Conservation (phyloP, 768 basidiomycete species). For the Trametopsis cervina region DNA sequence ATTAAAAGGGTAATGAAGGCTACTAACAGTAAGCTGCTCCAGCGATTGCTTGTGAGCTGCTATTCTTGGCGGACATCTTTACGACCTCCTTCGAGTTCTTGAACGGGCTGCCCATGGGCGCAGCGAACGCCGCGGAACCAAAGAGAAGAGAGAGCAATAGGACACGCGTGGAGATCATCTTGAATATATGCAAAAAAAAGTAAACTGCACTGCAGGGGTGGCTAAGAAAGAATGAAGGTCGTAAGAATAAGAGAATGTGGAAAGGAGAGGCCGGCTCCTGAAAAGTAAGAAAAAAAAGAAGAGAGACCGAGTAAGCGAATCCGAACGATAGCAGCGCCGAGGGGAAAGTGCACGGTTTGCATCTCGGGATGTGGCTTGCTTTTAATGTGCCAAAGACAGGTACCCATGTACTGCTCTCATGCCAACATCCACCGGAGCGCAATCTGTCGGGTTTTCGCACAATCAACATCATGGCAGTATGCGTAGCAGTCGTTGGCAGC, state of each 20-base stretch:
- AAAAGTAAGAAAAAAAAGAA: neutral
- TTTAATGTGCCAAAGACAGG: no score
- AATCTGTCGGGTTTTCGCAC: no score
- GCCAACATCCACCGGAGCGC: no score
- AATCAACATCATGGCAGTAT: no score
- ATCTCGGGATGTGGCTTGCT: no score
- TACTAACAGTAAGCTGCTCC: conserved; percentile 7
- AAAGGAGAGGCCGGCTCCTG: conserved; percentile 1
- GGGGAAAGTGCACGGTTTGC: no score
- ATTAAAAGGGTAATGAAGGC: neutral
- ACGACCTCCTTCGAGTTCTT: conserved; percentile 2
- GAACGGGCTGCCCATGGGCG: neutral
- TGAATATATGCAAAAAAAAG: neutral
- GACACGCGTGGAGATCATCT: conserved; percentile 4
- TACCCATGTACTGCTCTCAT: no score
- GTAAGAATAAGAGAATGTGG: neutral
- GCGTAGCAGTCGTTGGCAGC: no score
- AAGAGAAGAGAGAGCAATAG: conserved; percentile 3
- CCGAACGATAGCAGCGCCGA: neutral
- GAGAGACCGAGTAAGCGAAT: neutral
- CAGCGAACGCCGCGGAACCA: conserved; percentile 2
- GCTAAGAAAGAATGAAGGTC: neutral
- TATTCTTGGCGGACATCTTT: neutral
- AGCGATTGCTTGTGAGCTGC: neutral
- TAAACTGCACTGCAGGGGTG: neutral